Evolutionary conservation across 1,284 basidiomycete species (phyloP).

Genomic region (Irpex lacteus): DNA sequence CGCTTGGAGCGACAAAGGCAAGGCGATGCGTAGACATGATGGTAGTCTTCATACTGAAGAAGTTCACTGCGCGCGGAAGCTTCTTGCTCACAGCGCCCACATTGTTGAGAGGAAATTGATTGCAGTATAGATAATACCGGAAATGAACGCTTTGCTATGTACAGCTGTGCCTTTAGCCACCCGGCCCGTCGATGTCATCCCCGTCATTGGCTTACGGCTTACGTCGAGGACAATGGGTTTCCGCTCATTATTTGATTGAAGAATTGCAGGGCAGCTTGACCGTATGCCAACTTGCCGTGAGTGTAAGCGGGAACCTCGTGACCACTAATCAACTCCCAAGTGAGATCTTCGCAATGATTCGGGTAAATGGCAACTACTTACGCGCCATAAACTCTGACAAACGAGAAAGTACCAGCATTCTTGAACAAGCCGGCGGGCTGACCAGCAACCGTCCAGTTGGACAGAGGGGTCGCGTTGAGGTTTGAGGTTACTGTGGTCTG

Average conservation of each 20-base stretch:
- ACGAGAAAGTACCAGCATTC: slow-evolving; percentile 61
- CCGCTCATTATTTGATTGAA: slow-evolving; percentile 29
- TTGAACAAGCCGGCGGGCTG: slow-evolving; percentile 50
- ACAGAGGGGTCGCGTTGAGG: slow-evolving; percentile 35
- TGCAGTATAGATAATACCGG: not conserved
- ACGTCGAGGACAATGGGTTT: slow-evolving; percentile 21
- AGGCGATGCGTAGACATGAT: not conserved
- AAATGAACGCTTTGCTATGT: not conserved
- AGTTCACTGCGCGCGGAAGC: not conserved
- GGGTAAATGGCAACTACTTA: slow-evolving; percentile 15
- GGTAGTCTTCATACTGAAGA: not conserved
- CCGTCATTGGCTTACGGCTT: not conserved
- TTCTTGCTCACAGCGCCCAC: not conserved
- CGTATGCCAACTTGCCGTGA: slow-evolving; percentile 20
- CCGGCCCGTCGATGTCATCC: not conserved
- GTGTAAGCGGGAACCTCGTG: slow-evolving; percentile 27
- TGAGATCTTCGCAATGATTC: not conserved
- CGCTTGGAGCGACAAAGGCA: not conserved
- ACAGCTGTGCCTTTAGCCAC: not conserved
- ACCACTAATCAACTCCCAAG: slow-evolving; percentile 12
- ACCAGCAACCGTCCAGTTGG: slow-evolving; percentile 49
- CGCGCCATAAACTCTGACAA: slow-evolving; percentile 52
- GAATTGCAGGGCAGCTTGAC: slow-evolving; percentile 26
- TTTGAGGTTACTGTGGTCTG: slow-evolving; percentile 20
- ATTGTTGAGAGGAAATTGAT: not conserved